These are phyloP conservation scores for Colletotrichum gigasporum DNA, from an alignment of 2,329 filamentous ascomycete species.

Conservation along the genomic window DNA sequence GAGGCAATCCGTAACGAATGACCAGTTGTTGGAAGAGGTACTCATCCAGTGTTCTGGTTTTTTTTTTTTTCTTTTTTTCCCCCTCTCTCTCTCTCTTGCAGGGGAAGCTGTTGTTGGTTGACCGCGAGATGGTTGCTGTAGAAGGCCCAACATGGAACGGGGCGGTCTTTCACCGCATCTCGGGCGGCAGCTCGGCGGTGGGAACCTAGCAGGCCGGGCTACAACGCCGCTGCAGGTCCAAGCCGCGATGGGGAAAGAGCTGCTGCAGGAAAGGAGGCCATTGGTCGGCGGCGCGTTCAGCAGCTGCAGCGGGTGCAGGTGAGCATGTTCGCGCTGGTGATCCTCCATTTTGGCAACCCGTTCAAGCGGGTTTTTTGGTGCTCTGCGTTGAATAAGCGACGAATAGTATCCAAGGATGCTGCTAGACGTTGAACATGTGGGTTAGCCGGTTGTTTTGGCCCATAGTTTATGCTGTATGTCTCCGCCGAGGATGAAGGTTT, in stretches of 20 bases:
- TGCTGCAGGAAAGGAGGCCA: constrained; percentile 12
- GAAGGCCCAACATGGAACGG: constrained; percentile 2
- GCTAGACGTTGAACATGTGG: not conserved
- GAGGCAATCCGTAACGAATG: constrained; percentile 9
- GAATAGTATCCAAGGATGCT: not conserved
- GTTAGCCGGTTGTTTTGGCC: not conserved
- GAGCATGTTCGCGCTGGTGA: constrained; percentile 17
- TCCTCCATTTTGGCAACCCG: constrained; percentile 5
- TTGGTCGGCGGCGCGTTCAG: constrained; percentile 20
- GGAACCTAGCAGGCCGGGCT: constrained; percentile 22
- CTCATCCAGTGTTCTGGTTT: not conserved
- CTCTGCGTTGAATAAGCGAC: constrained; percentile 1
- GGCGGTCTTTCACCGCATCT: constrained; percentile 30
- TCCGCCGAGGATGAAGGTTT: not conserved
- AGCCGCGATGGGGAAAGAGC: constrained; percentile 22
- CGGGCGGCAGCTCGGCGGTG: constrained; percentile 24
- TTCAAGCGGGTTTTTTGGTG: not conserved
- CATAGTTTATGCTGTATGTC: constrained; percentile 6
- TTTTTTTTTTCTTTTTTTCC: too few relatives aligned
- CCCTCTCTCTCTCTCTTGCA: too few relatives aligned
- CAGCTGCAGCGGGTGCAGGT: constrained; percentile 12
- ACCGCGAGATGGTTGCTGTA: not conserved
- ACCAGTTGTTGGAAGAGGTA: not conserved
- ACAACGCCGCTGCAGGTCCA: constrained; percentile 27
- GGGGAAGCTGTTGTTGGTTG: constrained; percentile 12